Evolutionary conservation across 768 basidiomycete species (phyloP), one percentile per base, ranked within the genome.

Genomic region (Boletus tylopilopsis): DNA sequence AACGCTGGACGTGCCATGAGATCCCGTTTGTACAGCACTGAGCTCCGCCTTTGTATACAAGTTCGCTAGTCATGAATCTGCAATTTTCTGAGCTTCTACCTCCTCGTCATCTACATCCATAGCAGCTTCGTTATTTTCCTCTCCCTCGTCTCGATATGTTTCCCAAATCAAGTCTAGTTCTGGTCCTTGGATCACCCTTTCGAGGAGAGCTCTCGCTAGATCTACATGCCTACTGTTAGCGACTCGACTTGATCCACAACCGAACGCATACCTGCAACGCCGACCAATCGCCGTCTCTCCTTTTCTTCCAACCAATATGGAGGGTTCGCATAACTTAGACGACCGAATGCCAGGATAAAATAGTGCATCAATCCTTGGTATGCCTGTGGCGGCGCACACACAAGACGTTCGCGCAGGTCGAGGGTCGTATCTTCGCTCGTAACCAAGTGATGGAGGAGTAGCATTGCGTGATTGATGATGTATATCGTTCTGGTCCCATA

Each of bases 321-420:
- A 11, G 78, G 71, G 39, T 81, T 82, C 6, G 84, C 81, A 51
- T 80, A 90, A 48, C 84, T 81, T 40, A 93, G 68, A 53, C 89
- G 76, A 33, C 90, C 86, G 47, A 93, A 78, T 1, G 82, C 79
- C n/a, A 90, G 81, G 24, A 83, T 79, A 60, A 90, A 90, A 62
- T 82, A 75, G 56, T 92, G 82, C 12, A 73, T 73, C 23, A 87
- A 66, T 27, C 82, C 82, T 56, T 78, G 81, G 61, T 85, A 84
- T 24, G 73, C 71, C 27, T 80, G 76, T 40, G 70, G 68, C 12
- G 77, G 70, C 15, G 81, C 78, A 35, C 74, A 70, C 48, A 78
- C 77, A 25, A 91, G 74, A 61, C 80, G 80, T 32, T 75, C 72
- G 34, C 80, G 77, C 45, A 90, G 68, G 61, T 80, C 76, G 40